These are phyloP conservation scores for Psilocybe azurescens DNA, from an alignment of 768 basidiomycete genomes.

Conservation along the genomic window DNA sequence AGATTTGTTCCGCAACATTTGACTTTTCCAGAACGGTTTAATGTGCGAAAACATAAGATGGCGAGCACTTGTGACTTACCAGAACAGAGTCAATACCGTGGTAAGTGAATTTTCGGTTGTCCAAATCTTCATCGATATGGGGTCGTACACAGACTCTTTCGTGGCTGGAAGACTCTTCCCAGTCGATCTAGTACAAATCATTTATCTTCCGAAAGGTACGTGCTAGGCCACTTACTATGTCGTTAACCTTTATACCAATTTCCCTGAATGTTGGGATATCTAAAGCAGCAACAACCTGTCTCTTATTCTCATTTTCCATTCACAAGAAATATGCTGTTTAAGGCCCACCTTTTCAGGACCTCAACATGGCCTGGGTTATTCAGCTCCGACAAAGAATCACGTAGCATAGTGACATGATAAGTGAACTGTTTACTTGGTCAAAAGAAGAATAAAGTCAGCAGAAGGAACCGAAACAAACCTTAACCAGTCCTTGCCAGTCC, in stretches of 20 bases:
- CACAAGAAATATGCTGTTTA: not conserved
- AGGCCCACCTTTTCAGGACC: constrained; percentile 62
- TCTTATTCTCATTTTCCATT: no score
- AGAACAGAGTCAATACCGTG: constrained; percentile 83
- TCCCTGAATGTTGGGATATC: constrained; percentile 69
- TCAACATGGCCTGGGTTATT: constrained; percentile 56
- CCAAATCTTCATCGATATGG: constrained; percentile 83
- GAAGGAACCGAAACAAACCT: constrained; percentile 45
- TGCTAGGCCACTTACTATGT: constrained; percentile 52
- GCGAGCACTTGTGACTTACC: constrained; percentile 55
- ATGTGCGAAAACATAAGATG: not conserved
- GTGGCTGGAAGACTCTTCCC: constrained; percentile 81
- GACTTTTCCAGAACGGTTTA: constrained; percentile 48
- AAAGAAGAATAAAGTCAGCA: not conserved
- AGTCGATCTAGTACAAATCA: constrained; percentile 72
- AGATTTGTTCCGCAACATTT: constrained; percentile 77
- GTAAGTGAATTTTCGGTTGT: constrained; percentile 83
- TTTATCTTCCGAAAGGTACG: not conserved
- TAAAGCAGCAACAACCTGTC: constrained; percentile 60
- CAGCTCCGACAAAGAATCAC: constrained; percentile 70
- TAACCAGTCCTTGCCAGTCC: constrained; percentile 88
- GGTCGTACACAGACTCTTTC: constrained; percentile 77
- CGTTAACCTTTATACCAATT: constrained; percentile 72
- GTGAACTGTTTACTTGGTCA: constrained; percentile 60
- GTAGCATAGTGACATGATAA: constrained; percentile 77